Base-by-base conservation (phyloP, 352 stramenopile species). In the Halophytophthora polymorphica region DNA sequence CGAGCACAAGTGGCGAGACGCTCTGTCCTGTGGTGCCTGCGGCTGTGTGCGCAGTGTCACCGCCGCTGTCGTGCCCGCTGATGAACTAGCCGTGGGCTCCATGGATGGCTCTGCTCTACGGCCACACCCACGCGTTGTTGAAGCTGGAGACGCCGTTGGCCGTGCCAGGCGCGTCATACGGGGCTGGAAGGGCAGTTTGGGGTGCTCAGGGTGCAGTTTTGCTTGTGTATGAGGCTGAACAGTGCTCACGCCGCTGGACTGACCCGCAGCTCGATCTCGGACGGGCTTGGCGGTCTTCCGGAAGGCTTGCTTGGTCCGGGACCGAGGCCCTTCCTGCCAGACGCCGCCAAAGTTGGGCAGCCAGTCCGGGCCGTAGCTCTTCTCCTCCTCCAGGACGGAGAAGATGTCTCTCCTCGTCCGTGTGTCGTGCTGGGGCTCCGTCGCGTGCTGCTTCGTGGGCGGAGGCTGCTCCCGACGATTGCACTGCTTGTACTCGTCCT, bases 331-430 rank as follows among this genome's bases (percentile, higher is more conserved):
- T 35, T 85, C 75, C 50, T 92, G 74, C 82, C 82, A 92, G 13
- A 92, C 79, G 0, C 76, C 64, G 12, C 82, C 79, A 53, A 92
- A 92, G 37, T 90, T 90, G 18, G 82, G 82, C 13, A 92, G 56
- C 82, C 82, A 92, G 18, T 69, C 65, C 10, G 61, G 37, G 14
- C 61, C 59, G 39, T 78, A 70, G 10, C 58, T 28, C 17, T 52
- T 46, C 18, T 73, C 49, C 15, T 59, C 50, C 29, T 69, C 38
- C 15, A 76, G 39, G 28, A 54, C 31, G 13, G 59, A 53, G 28
- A 77, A 79, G 37, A 80, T 72, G 21, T 71, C 59, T 64, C 45
- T 61, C 47, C 44, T 53, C 25, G 40, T 69, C 18, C 48, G 46
- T 45, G 21, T 29, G 3, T 56, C 55, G 12, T 51, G 1, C 5